Conservation (phyloP, 768 basidiomycete species). For the Mycena indigotica region DNA sequence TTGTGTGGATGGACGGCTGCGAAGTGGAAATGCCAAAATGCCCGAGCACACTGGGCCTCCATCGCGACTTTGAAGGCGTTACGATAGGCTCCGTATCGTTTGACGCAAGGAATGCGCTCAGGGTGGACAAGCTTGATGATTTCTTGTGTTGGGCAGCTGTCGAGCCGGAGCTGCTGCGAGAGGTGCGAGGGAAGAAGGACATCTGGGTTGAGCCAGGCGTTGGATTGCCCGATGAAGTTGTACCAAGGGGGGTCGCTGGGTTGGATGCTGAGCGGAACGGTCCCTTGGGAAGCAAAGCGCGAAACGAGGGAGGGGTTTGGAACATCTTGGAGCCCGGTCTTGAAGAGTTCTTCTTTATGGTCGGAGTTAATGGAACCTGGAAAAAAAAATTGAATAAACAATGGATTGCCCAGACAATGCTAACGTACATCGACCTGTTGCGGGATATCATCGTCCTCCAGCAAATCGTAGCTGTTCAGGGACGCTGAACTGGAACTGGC, state of each 20-base stretch:
- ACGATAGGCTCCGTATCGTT: conserved; percentile 16
- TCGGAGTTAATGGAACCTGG: conserved; percentile 39
- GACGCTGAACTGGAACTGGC: conserved; percentile 29
- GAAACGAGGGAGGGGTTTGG: conserved; percentile 40
- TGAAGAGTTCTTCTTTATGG: conserved; percentile 27
- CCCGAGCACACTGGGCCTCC: conserved; percentile 67
- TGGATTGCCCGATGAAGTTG: conserved; percentile 34
- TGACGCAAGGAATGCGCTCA: conserved; percentile 28
- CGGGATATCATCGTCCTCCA: conserved; percentile 56
- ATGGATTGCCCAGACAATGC: conserved; percentile 1
- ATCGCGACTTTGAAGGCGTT: conserved; percentile 40
- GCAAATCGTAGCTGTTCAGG: conserved; percentile 49
- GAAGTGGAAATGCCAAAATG: conserved; percentile 59
- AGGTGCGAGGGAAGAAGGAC: conserved; percentile 46
- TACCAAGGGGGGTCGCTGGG: conserved; percentile 36
- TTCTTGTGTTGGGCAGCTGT: conserved; percentile 43
- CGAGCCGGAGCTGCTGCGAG: conserved; percentile 38
- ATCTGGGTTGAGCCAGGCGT: conserved; percentile 41
- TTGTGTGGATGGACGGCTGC: conserved; percentile 44
- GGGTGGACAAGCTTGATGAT: conserved; percentile 52
- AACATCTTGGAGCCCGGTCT: conserved; percentile 39
- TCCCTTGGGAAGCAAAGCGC: conserved; percentile 48
- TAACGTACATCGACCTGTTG: conserved; percentile 24
- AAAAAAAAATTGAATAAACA: conserved; percentile 8
- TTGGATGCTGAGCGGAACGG: conserved; percentile 44